Base-by-base conservation (phyloP, 2,329 filamentous ascomycete species). In the Aspergillus udagawae region DNA sequence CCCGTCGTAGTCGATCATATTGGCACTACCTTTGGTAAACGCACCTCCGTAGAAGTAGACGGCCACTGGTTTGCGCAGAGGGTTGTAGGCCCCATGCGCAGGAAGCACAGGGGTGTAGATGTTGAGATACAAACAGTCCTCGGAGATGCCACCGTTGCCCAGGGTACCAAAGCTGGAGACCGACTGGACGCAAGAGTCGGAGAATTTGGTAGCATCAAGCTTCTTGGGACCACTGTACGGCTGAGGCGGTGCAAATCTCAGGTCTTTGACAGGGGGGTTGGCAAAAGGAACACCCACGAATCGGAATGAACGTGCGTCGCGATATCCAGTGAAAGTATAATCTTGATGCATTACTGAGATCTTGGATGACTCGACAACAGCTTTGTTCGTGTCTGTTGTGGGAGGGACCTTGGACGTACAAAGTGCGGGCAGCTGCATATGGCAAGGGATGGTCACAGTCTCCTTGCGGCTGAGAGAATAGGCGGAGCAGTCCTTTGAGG, bases 261-360 rank as follows among this genome's bases (percentile, higher is more conserved):
- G 65, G 12, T 79, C 69, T 0, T 75, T 75, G 1, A 70, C 73
- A 2, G 80, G 79, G 3, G 79, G 75, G 3, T 77, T 63, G 1
- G 77, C 79, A 52, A 80, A 82, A 0, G 80, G 79, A 2, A 82
- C 71, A 0, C 79, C 78, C 0, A 77, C 66, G 62, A 81, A 82
- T 2, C 64, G 65, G 55, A 68, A 69, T 20, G 66, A 68, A n/a
- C 65, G 65, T 9, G 62, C 65, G 56, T 69, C 65, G 3, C 66
- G 66, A 52, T 66, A 69, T 25, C 66, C 65, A 3, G 66, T 67
- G n/a, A 67, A 14, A 2, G 51, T 61, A 55, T 65, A 65, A 14
- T 52, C 57, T 1, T 63, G 41, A 5, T 52, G 60, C n/a, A 25
- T 29, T 23, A 67, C 54, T 1, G 55, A 54, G 28, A 68, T n/a